A percentile compares a stretch with the other conserved stretches of the same genome.
These are phyloP conservation scores for Cutaneotrichosporon sp. DNA, from an alignment of 1,284 basidiomycete species.

Conservation along the genomic window DNA sequence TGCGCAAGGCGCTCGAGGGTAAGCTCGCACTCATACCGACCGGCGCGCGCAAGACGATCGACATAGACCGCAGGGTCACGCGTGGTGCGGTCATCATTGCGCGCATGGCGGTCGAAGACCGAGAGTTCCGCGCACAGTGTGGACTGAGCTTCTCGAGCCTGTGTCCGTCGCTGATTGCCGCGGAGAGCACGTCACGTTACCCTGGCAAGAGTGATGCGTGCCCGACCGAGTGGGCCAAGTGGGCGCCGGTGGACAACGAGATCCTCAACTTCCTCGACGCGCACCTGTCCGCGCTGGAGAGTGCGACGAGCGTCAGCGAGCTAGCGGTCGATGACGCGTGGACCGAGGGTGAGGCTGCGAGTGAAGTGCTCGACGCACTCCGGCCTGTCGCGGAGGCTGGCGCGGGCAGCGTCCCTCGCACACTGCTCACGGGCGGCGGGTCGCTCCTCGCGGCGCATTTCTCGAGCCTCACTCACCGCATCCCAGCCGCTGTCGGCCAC, in stretches of 20 bases:
- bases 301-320: slow-evolving; percentile 11
- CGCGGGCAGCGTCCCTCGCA: slow-evolving; percentile 10
- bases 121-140: slow-evolving; percentile 26
- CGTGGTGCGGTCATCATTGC: slow-evolving; percentile 44
- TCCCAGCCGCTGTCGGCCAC: slow-evolving; percentile 41
- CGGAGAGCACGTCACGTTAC: slow-evolving; percentile 37
- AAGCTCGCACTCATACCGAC: slow-evolving; percentile 22
- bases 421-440: slow-evolving; percentile 14
- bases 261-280: slow-evolving; percentile 46
- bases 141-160: slow-evolving; percentile 38
- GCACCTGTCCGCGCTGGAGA: slow-evolving; percentile 36
- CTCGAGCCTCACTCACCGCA: slow-evolving; percentile 36
- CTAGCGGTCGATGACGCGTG: slow-evolving; percentile 35
- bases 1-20: slow-evolving; percentile 42
- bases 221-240: slow-evolving; percentile 31
- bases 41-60: slow-evolving; percentile 25
- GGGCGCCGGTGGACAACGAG: slow-evolving; percentile 45
- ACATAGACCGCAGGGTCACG: slow-evolving; percentile 39
- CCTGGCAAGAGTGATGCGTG: slow-evolving; percentile 22
- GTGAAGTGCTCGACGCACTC: slow-evolving; percentile 40
- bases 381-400: slow-evolving; percentile 30
- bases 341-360: slow-evolving; percentile 44
- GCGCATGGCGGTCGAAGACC: slow-evolving; percentile 32
- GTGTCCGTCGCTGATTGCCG: slow-evolving; percentile 38
- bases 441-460: slow-evolving; percentile 30